Base-by-base conservation (phyloP, 768 basidiomycete species). In the Kwoniella europaea region DNA sequence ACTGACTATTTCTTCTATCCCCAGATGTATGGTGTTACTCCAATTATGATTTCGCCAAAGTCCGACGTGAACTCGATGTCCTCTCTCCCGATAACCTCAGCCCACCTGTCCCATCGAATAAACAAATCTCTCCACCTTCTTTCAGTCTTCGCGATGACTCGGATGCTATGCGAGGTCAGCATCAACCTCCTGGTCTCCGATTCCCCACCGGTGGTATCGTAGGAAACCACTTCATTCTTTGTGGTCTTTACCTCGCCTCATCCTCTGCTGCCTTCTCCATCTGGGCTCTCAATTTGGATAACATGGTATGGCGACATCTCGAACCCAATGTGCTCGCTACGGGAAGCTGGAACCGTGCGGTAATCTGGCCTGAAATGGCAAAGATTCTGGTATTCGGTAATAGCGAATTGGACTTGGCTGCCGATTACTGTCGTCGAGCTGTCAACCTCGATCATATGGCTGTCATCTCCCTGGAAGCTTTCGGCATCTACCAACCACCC, bases 271-370 rank as follows among this genome's bases (percentile, higher is more conserved):
- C 92, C 29, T 99, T 94, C 83, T 94, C 94, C 10, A 91, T 98
- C 68, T 99, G 95, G 95, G 92, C 92, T 0, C 89, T 99, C 56
- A 92, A 99, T 82, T 87, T 98, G n/a, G 69, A 71, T 15, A 82
- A 74, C 2, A 65, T 78, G 61, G 60, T 46, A 16, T 82, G 79
- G 79, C 50, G 29, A 44, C 82, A 78, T 71, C 67, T 79, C 50
- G 80, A 82, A 46, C 78, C 78, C 1, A 52, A 60, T 22, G 80
- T 92, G 0, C 88, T 98, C 22, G 87, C 90, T 62, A 88, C 88
- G 53, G 96, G 97, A 15, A 96, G 93, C 10, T 98, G 96, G 96
- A 97, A 96, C 84, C 89, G 94, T 24, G 91, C 92, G 24, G 92
- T 93, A 66, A 85, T 94, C 16, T 96, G 92, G 92, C 86, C 90